These are phyloP conservation scores for Populus deltoides DNA, from an alignment of 345 rosid genomes.

Conservation along the genomic window DNA sequence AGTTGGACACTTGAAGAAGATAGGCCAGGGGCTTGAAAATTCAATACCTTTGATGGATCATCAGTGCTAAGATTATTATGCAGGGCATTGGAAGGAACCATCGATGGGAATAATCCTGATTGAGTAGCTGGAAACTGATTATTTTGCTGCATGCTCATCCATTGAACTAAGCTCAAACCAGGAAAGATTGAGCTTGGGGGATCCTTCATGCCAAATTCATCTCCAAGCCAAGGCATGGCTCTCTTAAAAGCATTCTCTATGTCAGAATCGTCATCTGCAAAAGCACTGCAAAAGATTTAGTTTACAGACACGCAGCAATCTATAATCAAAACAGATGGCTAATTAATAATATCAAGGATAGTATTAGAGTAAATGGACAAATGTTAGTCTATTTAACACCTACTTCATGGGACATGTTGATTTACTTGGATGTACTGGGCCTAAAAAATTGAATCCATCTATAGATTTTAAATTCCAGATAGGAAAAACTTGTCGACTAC, in stretches of 20 bases:
- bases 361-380: not conserved
- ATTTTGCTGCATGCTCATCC: constrained; percentile 99
- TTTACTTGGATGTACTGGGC: not conserved
- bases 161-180: constrained; percentile 86
- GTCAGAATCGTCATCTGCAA: constrained; percentile 81
- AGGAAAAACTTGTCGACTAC: not conserved
- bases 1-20: constrained; percentile 58
- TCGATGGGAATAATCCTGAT: constrained; percentile 56
- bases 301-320: not conserved
- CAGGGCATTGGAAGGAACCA: constrained; percentile 47
- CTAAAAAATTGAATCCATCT: not conserved
- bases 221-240: constrained; percentile 97
- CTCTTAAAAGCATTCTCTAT: constrained; percentile 84
- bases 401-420: not conserved
- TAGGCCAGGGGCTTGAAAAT: constrained; percentile 65
- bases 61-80: constrained; percentile 57
- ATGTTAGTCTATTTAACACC: not conserved
- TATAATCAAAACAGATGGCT: not conserved
- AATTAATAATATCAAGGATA: not conserved
- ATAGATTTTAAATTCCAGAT: not conserved
- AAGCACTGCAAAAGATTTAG: constrained; percentile 24
- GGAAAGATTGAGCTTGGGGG: constrained; percentile 71
- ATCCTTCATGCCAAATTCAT: constrained; percentile 87
- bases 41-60: constrained; percentile 77
- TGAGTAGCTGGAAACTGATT: constrained; percentile 67